Evolutionary conservation across 139 green algal genomes (phyloP).

Genomic region (Pleodorina starrii): DNA sequence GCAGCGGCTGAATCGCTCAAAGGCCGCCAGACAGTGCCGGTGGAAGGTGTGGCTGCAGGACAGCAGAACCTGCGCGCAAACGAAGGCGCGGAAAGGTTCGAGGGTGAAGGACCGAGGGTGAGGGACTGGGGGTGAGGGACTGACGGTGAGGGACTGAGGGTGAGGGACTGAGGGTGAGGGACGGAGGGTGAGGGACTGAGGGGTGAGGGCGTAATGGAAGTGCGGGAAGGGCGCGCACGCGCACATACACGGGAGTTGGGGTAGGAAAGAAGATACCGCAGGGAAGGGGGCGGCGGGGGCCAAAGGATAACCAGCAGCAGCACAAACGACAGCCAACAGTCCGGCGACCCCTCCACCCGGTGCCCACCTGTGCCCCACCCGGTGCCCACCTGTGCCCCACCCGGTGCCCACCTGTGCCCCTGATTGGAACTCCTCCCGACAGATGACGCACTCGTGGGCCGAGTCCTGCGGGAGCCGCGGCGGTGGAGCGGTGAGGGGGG

Average conservation of each 20-base stretch:
- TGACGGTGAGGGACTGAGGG: not conserved
- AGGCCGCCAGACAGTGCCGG: constrained; percentile 71
- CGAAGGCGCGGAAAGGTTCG: too few species aligned
- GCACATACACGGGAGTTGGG: too few species aligned
- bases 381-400: too few species aligned
- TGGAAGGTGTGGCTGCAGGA: constrained; percentile 82
- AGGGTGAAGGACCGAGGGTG: not conserved
- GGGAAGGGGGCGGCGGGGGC: not conserved
- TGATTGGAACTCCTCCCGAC: constrained; percentile 66
- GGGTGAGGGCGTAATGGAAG: too few species aligned
- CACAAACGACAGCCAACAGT: too few species aligned
- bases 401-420: constrained; percentile 67
- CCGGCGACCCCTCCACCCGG: too few species aligned
- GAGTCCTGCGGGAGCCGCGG: constrained; percentile 51
- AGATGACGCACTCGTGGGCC: constrained; percentile 70
- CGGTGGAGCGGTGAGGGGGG: not conserved
- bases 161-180: too few species aligned
- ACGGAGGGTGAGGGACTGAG: too few species aligned
- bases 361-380: too few species aligned
- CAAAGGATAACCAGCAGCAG: too few species aligned
- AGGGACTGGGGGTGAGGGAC: not conserved
- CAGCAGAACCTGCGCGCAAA: constrained; percentile 70
- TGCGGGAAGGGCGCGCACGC: too few species aligned
- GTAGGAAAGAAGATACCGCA: too few species aligned
- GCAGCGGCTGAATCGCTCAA: constrained; percentile 67